Evolutionary conservation across 2,329 filamentous ascomycete genomes (phyloP).

Genomic region (Fusarium keratoplasticum): DNA sequence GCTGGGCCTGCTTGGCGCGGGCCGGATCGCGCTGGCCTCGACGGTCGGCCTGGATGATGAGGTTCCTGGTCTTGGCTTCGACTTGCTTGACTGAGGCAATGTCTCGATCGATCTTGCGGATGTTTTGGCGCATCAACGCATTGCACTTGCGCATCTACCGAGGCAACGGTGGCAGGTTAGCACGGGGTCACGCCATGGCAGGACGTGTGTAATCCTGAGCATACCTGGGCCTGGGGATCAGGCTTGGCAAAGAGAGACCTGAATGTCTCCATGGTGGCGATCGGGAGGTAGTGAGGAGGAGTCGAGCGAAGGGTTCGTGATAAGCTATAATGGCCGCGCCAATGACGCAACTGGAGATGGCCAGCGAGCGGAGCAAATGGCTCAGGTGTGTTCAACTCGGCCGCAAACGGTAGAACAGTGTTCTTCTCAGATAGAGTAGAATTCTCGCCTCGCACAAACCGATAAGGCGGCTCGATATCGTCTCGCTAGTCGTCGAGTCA

Average conservation of each 20-base stretch:
- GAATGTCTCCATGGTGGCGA: slow-evolving; percentile 81
- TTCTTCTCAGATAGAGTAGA: background rate
- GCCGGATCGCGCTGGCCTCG: slow-evolving; percentile 84
- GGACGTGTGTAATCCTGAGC: slow-evolving; percentile 32
- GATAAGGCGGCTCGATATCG: slow-evolving; percentile 9
- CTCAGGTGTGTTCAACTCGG: background rate
- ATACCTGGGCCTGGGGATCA: slow-evolving; percentile 91
- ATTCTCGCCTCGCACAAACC: background rate
- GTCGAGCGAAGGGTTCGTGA: slow-evolving; percentile 3
- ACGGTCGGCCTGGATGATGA: slow-evolving; percentile 85
- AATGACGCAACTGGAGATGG: slow-evolving; percentile 43
- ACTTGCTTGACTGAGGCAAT: slow-evolving; percentile 81
- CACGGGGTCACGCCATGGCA: background rate
- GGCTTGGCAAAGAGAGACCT: slow-evolving; percentile 90
- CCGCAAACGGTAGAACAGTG: background rate
- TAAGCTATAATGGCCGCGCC: slow-evolving; percentile 20
- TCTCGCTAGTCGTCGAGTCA: slow-evolving; percentile 18
- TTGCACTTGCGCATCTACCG: slow-evolving; percentile 94
- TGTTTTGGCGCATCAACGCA: slow-evolving; percentile 86
- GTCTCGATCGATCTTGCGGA: slow-evolving; percentile 94
- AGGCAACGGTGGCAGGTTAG: slow-evolving; percentile 12
- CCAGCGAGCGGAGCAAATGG: slow-evolving; percentile 16
- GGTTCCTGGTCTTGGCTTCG: slow-evolving; percentile 85
- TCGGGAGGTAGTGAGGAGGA: slow-evolving; percentile 5
- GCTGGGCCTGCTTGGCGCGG: slow-evolving; percentile 80